Evolutionary conservation across 108 stramenopile genomes (phyloP), one percentile per base, ranked within the genome.

Genomic region (Skeletonema marinoi): DNA sequence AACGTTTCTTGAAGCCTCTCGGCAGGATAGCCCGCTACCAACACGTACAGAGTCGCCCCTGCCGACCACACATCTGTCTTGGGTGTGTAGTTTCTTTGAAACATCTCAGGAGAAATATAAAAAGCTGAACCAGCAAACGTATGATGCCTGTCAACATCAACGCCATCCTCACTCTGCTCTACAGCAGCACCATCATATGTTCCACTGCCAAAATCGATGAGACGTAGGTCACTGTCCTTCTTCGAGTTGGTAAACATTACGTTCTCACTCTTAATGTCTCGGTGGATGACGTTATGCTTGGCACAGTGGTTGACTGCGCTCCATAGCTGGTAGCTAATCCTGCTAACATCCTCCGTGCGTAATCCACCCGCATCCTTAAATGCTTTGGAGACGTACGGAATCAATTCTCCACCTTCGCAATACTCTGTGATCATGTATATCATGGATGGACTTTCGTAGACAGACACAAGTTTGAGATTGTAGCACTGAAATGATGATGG

Each of bases 201-300:
- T 21, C 92, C 92, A n/a, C 88, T 88, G 39, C 94, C 94, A 78
- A 89, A 95, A 76, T 95, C 94, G 60, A 95, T 95, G 33, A 95
- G 71, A 11, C 90, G 80, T 11, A 95, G 65, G 10, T 87, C 87
- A 39, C 86, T 80, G 35, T 82, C 82, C 10, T 84, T 80, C 11
- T 81, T 42, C 1, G 71, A 63, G 35, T 68, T 77, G 25, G 66
- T 30, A 61, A 95, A 93, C 94, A 95, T 95, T 68, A 88, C 71
- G 41, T 92, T 89, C 50, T 80, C 80, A 3, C 78, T 74, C 48
- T 87, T 92, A 60, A 89, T 88, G 61, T 89, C 89, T 13, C 89
- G 77, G 60, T 89, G 89, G 56, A 88, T 85, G n/a, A 92, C 89
- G 35, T 84, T 63, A 65, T 92, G 86, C 44, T 81, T 78, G 0